phyloP scores from a whole-genome alignment of 2,329 filamentous ascomycete genomes.

The Drechslerella dactyloides region DNA sequence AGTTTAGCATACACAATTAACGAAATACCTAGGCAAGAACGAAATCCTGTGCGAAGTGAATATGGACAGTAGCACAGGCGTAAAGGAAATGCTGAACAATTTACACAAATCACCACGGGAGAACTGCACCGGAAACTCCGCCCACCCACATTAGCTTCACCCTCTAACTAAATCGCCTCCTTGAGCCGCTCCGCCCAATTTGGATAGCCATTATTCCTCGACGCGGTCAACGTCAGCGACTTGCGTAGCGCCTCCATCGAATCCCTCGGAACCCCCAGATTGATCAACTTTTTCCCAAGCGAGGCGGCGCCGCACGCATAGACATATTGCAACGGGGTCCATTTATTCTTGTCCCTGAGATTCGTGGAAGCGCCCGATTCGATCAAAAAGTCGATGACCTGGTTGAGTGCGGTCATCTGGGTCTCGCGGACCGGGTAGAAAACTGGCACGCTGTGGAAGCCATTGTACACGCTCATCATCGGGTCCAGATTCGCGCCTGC shows the following conservation, averaged over 20 bases:
- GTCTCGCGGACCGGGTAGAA: slow-evolving; percentile 30
- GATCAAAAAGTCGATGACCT: slow-evolving; percentile 51
- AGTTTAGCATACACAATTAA: too few species aligned
- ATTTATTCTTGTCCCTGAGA: neutral
- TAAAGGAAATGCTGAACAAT: too few species aligned
- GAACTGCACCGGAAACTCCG: neutral
- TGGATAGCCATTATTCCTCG: slow-evolving; percentile 21
- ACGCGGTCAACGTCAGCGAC: slow-evolving; percentile 7
- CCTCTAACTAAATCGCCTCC: slow-evolving; percentile 20
- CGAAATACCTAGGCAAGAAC: too few species aligned
- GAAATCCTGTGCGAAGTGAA: too few species aligned
- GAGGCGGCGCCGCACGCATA: slow-evolving; percentile 25
- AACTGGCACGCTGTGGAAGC: slow-evolving; percentile 25
- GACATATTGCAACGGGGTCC: slow-evolving; percentile 36
- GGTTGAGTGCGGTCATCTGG: slow-evolving; percentile 38
- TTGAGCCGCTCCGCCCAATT: slow-evolving; percentile 26
- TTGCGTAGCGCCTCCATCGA: slow-evolving; percentile 19
- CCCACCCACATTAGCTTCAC: neutral
- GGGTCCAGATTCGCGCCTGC: slow-evolving; percentile 46
- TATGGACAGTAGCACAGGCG: too few species aligned
- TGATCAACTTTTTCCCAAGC: slow-evolving; percentile 15
- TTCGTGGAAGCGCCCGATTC: slow-evolving; percentile 43
- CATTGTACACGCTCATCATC: slow-evolving; percentile 7
- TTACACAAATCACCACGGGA: too few species aligned
- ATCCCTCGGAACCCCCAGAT: slow-evolving; percentile 26